These are phyloP conservation scores for Ulota crispa DNA, from an alignment of 225 moss, liverwort and hornwort genomes.

Conservation along the genomic window DNA sequence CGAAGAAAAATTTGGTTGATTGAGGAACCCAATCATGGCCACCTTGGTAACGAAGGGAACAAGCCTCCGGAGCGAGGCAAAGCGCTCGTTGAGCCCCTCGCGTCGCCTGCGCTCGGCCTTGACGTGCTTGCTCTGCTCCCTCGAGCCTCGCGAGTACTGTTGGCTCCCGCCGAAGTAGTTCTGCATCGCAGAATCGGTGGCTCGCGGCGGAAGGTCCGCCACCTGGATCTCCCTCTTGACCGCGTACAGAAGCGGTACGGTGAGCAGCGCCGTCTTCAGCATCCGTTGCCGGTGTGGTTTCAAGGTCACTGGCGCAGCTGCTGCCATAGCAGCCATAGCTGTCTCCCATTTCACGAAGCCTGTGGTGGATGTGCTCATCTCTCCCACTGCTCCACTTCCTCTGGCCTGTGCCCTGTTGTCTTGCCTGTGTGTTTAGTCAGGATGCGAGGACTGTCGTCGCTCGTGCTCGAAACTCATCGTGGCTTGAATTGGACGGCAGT, in stretches of 20 bases:
- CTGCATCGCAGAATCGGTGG: neutral
- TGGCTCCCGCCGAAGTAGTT: neutral
- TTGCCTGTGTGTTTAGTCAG: slow-evolving; percentile 33
- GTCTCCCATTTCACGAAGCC: slow-evolving; percentile 11
- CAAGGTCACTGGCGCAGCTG: neutral
- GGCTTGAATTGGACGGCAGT: slow-evolving; percentile 1
- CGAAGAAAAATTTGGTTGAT: neutral
- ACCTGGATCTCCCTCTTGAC: slow-evolving; percentile 23
- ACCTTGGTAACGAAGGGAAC: slow-evolving; percentile 82
- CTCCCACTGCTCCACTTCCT: slow-evolving; percentile 12
- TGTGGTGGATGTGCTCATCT: neutral
- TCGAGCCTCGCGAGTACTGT: slow-evolving; percentile 32
- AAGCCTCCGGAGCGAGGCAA: slow-evolving; percentile 68
- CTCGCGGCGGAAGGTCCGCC: neutral
- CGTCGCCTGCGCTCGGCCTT: slow-evolving; percentile 74
- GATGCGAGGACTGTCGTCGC: slow-evolving; percentile 24
- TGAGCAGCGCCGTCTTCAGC: slow-evolving; percentile 53
- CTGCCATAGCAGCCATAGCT: neutral
- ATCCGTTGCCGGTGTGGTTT: slow-evolving; percentile 47
- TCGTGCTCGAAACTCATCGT: slow-evolving; percentile 5
- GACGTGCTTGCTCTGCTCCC: slow-evolving; percentile 61
- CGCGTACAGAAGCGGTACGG: slow-evolving; percentile 45
- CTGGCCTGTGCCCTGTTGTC: slow-evolving; percentile 31
- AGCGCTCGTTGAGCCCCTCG: slow-evolving; percentile 69
- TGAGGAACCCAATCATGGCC: neutral